A percentile compares a stretch with the other conserved stretches of the same genome.
phyloP scores from a whole-genome alignment of 805 yeast species.

The Hanseniaspora pseudoguilliermondii region DNA sequence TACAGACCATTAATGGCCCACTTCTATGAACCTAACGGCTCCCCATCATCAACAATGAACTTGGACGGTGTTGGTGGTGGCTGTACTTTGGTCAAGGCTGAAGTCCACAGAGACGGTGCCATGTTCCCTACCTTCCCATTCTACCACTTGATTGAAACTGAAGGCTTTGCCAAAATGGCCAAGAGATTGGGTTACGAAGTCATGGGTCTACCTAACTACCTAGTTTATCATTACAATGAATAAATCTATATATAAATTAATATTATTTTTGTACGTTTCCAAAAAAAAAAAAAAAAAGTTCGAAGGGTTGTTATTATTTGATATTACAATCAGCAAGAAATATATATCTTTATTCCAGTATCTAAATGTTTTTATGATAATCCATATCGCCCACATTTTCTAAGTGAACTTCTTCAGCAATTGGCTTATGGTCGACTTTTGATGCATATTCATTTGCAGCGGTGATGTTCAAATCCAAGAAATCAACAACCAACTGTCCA shows the following conservation, averaged over 20 bases:
- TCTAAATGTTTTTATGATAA: constrained; percentile 5
- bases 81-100: constrained; percentile 88
- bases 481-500: constrained; percentile 56
- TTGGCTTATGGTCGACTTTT: constrained; percentile 38
- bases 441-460: constrained; percentile 38
- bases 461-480: constrained; percentile 35
- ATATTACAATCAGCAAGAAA: too few relatives aligned
- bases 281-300: too few relatives aligned
- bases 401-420: constrained; percentile 12
- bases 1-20: constrained; percentile 92
- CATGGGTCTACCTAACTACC: constrained; percentile 84
- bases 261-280: background rate
- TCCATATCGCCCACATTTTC: background rate
- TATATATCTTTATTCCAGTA: background rate
- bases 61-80: constrained; percentile 98
- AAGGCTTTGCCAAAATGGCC: constrained; percentile 98
- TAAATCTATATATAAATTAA: constrained; percentile 19
- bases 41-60: constrained; percentile 54
- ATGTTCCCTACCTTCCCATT: constrained; percentile 99
- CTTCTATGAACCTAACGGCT: constrained; percentile 56
- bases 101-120: constrained; percentile 97
- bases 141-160: constrained; percentile 92
- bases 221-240: constrained; percentile 86
- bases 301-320: too few relatives aligned
- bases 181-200: constrained; percentile 84